Conservation (phyloP, 495 filamentous ascomycete genomes). For the Neurospora hispaniola region DNA sequence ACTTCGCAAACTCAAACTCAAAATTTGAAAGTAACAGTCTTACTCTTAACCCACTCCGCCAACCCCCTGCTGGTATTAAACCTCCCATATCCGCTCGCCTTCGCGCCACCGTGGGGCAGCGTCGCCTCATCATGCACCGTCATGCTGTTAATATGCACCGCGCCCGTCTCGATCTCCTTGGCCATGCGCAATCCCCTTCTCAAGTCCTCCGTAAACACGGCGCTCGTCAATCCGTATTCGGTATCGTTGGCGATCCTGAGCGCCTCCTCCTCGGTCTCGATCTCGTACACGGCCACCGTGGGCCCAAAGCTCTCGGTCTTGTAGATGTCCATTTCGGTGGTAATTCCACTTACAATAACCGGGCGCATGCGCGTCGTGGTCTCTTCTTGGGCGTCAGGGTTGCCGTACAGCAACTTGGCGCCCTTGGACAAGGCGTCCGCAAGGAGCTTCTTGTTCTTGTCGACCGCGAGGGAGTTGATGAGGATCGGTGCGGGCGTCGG, state of each 20-base stretch:
- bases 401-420: conserved; percentile 53
- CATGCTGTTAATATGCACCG: conserved; percentile 82
- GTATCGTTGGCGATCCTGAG: conserved; percentile 72
- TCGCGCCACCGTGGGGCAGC: conserved; percentile 77
- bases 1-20: conserved; percentile 12
- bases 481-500: conserved; percentile 46
- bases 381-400: conserved; percentile 34
- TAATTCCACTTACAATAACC: conserved; percentile 59
- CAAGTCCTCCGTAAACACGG: conserved; percentile 80
- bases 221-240: conserved; percentile 67
- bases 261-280: conserved; percentile 57
- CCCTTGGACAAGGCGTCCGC: conserved; percentile 58
- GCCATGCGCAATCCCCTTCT: conserved; percentile 65
- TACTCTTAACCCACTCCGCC: conserved; percentile 73
- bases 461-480: conserved; percentile 47
- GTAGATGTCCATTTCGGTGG: conserved; percentile 73
- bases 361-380: conserved; percentile 54
- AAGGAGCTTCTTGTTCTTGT: conserved; percentile 59
- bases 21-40: conserved; percentile 66
- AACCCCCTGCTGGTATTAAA: conserved; percentile 40
- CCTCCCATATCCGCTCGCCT: conserved; percentile 72
- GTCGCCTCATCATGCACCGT: conserved; percentile 73
- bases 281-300: conserved; percentile 48
- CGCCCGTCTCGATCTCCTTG: conserved; percentile 66
- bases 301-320: conserved; percentile 76